phyloP scores from a whole-genome alignment of 164 flowering plant species.

The Vitis amurensis region DNA sequence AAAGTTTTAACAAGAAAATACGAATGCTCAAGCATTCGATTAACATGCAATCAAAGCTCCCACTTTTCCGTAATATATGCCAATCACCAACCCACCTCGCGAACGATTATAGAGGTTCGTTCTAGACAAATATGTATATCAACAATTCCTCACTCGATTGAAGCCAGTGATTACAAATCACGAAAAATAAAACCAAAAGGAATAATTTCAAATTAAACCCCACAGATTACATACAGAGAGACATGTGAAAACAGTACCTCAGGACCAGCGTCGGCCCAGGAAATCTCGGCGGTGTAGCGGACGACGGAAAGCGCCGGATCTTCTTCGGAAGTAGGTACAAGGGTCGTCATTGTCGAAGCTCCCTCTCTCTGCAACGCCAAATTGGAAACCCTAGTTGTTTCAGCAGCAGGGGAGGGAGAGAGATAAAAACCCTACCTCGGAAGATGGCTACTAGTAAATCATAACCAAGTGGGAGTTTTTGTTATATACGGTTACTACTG shows the following conservation, averaged over 20 bases:
- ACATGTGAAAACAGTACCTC: slow-evolving; percentile 46
- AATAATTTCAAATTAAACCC: too few relatives aligned
- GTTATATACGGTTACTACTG: not conserved
- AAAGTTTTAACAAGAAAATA: too few relatives aligned
- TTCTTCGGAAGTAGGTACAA: slow-evolving; percentile 84
- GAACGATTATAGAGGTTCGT: too few relatives aligned
- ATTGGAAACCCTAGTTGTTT: slow-evolving; percentile 14
- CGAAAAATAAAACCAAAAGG: too few relatives aligned
- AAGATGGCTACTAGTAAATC: not conserved
- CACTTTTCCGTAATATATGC: too few relatives aligned
- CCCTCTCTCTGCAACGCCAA: slow-evolving; percentile 8
- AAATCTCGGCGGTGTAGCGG: slow-evolving; percentile 74
- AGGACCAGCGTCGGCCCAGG: slow-evolving; percentile 99
- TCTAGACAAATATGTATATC: too few relatives aligned
- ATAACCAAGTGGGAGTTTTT: not conserved
- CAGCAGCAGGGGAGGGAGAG: slow-evolving; percentile 5
- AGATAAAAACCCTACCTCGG: slow-evolving; percentile 11
- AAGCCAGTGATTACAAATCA: too few relatives aligned
- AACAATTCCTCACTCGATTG: too few relatives aligned
- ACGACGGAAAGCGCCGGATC: slow-evolving; percentile 82
- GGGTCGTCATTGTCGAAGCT: slow-evolving; percentile 61
- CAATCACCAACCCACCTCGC: too few relatives aligned
- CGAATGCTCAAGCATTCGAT: too few relatives aligned
- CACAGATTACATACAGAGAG: too few relatives aligned
- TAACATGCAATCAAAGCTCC: too few relatives aligned